Percentiles rank a stretch among this genome's conserved stretches.
phyloP scores from a whole-genome alignment of 352 stramenopile genomes.

The Pythium folliculosum region DNA sequence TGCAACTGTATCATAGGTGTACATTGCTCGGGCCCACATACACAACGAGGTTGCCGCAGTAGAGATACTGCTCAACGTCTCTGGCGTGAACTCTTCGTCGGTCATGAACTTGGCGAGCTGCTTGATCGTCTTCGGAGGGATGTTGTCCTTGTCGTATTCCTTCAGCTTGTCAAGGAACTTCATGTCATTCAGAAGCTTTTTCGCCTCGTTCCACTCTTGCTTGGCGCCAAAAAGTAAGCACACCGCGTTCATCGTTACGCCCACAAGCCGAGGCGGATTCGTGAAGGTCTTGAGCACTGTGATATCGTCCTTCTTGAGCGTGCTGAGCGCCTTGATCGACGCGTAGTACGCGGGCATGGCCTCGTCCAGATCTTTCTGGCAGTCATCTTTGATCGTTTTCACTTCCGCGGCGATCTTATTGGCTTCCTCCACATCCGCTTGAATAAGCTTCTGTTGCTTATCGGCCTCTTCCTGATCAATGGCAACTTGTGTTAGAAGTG shows the following conservation, averaged over 20 bases:
- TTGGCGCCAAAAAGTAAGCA: conserved; percentile 91
- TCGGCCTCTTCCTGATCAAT: conserved; percentile 92
- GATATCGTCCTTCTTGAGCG: conserved; percentile 92
- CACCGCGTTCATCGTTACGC: conserved; percentile 92
- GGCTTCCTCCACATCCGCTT: conserved; percentile 77
- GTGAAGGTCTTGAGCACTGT: conserved; percentile 93
- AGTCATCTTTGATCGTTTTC: conserved; percentile 93
- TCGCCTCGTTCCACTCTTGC: conserved; percentile 89
- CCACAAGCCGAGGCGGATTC: conserved; percentile 90
- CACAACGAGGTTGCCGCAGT: conserved; percentile 92
- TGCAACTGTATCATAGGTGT: conserved; percentile 92
- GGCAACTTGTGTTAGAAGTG: conserved; percentile 85
- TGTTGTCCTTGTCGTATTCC: conserved; percentile 90
- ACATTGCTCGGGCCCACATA: conserved; percentile 94
- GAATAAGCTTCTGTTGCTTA: conserved; percentile 89
- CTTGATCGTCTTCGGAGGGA: conserved; percentile 88
- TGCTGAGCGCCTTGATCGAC: conserved; percentile 90
- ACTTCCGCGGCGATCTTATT: conserved; percentile 91
- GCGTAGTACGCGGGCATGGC: conserved; percentile 92
- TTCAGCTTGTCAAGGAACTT: conserved; percentile 93
- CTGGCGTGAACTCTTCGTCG: conserved; percentile 90
- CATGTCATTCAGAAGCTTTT: conserved; percentile 92
- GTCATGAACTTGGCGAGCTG: conserved; percentile 88
- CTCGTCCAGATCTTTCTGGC: conserved; percentile 91
- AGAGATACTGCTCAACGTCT: conserved; percentile 90